Base-by-base conservation (phyloP, 2,329 filamentous ascomycete species). In the Calonectria multiphialidica region DNA sequence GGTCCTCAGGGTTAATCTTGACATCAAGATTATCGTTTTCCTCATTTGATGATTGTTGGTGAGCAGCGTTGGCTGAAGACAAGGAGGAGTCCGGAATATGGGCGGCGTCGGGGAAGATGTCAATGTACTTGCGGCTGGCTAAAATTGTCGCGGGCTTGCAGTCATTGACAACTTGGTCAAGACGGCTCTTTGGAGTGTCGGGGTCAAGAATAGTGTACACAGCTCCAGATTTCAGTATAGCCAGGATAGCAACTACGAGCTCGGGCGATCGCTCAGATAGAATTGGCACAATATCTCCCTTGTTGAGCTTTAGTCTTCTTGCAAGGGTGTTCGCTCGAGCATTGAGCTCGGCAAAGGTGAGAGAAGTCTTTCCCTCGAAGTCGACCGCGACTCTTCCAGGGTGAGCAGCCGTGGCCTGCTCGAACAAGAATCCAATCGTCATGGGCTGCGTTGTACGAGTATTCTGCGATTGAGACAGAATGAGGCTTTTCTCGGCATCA, bases 1-100 rank as follows among this genome's bases (percentile, higher is more conserved):
- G 67, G 2, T 66, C 50, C 23, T 66, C 35, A 5, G 70, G 64
- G 10, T 65, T n/a, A 3, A 72, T 57, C 23, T 49, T 9, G 9
- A 49, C 45, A 5, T 25, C 2, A 8, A 49, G 9, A n/a, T 25
- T 49, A 8, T 25, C 45, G 10, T 15, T 21, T 2, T 25, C n/a
- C 6, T 49, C n/a, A 1, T 21, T 9, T 6, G 4, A 25, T 25
- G 5, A 13, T 21, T 28, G 28, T 8, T 30, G 5, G 8, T 30
- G 28, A 8, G 28, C 28, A 8, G 8, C 8, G 3, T 25, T 3
- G 23, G 25, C 21, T 23, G 45, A 49, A 13, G 21, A 7, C 23
- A 21, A 49, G 9, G 15, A 9, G 2, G 4, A 9, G 3, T 21
- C 45, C 21, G 13, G 45, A 15, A 49, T 49, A 25, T 3, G 21